Percentiles rank a stretch among this genome's conserved stretches.
Evolutionary conservation across 768 basidiomycete genomes (phyloP).

Genomic region (Termitomyces sp.): DNA sequence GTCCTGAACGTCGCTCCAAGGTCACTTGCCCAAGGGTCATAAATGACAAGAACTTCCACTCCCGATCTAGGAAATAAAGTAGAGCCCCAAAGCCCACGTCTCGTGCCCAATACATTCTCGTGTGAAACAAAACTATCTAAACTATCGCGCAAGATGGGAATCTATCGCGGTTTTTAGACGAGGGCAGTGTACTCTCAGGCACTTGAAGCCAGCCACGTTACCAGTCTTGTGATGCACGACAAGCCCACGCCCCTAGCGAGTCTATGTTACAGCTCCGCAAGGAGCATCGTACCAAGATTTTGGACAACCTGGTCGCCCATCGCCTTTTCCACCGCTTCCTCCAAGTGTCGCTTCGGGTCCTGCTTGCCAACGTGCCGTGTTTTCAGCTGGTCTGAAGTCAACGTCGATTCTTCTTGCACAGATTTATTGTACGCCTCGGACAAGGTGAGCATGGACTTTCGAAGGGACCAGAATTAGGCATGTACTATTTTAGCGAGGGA

Average conservation of each 20-base stretch:
- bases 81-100: slow-evolving; percentile 3
- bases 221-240: slow-evolving; percentile 26
- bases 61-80: slow-evolving; percentile 12
- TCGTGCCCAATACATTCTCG: slow-evolving; percentile 3
- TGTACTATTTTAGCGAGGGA: slow-evolving; percentile 2
- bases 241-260: slow-evolving; percentile 6
- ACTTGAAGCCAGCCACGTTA: slow-evolving; percentile 21
- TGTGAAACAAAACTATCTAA: slow-evolving; percentile 5
- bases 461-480: slow-evolving; percentile 9
- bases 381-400: slow-evolving; percentile 90
- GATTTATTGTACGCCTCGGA: slow-evolving; percentile 97
- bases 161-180: not conserved
- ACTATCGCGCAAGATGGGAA: too few species aligned
- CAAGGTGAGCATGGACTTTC: slow-evolving; percentile 85
- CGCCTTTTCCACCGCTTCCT: slow-evolving; percentile 95
- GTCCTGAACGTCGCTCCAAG: slow-evolving; percentile 6
- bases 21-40: slow-evolving; percentile 10
- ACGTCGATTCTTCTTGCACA: slow-evolving; percentile 95
- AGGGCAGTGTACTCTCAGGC: not conserved
- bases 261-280: slow-evolving; percentile 86
- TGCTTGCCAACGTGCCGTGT: slow-evolving; percentile 97
- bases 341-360: slow-evolving; percentile 96
- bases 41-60: not conserved
- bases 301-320: slow-evolving; percentile 98
- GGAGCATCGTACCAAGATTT: slow-evolving; percentile 89